phyloP scores from a whole-genome alignment of 2,329 filamentous ascomycete species.

The Colletotrichum sp. region DNA sequence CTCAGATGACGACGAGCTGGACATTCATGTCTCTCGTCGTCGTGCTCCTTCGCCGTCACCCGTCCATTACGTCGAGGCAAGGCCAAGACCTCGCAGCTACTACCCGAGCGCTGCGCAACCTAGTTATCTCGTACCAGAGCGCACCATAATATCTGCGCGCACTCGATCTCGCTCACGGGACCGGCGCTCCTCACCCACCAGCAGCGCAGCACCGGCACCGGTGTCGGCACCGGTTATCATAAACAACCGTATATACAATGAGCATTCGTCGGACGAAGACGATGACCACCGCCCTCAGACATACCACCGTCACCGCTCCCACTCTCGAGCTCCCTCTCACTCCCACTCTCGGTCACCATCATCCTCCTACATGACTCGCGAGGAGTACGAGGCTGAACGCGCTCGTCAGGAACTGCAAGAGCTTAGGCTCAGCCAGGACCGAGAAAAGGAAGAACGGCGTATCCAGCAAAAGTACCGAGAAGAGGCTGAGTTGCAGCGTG shows the following conservation, averaged over 20 bases:
- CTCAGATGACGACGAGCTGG: slow-evolving; percentile 60
- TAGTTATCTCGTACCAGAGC: slow-evolving; percentile 50
- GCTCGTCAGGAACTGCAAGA: slow-evolving; percentile 49
- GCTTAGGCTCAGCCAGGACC: slow-evolving; percentile 43
- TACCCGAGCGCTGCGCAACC: slow-evolving; percentile 40
- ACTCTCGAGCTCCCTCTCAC: slow-evolving; percentile 27
- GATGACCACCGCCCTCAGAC: slow-evolving; percentile 34
- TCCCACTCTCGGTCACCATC: slow-evolving; percentile 38
- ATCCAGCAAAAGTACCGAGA: slow-evolving; percentile 45
- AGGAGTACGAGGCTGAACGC: slow-evolving; percentile 45
- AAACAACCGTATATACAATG: slow-evolving; percentile 60
- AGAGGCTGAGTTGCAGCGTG: slow-evolving; percentile 54
- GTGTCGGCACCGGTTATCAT: slow-evolving; percentile 52
- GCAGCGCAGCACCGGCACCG: slow-evolving; percentile 27
- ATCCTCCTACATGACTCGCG: slow-evolving; percentile 42
- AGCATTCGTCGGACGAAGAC: slow-evolving; percentile 49
- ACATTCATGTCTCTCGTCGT: slow-evolving; percentile 50
- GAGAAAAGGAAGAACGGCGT: slow-evolving; percentile 46
- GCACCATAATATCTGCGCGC: slow-evolving; percentile 49
- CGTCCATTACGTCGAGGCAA: slow-evolving; percentile 50
- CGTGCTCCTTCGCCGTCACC: slow-evolving; percentile 43
- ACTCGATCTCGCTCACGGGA: slow-evolving; percentile 50
- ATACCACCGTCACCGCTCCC: slow-evolving; percentile 29
- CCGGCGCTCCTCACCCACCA: slow-evolving; percentile 47
- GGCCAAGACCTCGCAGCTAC: slow-evolving; percentile 43